Evolutionary conservation across 2,329 filamentous ascomycete species (phyloP), one percentile per base, ranked within the genome.

Genomic region (Fusarium decemcellulare): DNA sequence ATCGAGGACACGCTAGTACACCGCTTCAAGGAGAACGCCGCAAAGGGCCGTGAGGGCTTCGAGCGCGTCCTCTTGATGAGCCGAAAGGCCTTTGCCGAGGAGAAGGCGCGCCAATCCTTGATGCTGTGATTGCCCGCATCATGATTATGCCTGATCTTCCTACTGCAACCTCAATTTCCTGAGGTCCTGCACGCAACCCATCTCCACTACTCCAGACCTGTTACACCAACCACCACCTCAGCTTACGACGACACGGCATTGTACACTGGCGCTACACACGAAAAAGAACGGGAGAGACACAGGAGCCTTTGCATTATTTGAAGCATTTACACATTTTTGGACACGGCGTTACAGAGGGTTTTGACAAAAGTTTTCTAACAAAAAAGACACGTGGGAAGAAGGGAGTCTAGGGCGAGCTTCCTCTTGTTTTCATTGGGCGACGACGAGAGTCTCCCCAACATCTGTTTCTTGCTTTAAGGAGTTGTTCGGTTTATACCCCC

Each of bases 1-100:
- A 97, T 99, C 74, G 96, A 99, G 84, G 94, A 98, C 74, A 91
- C 93, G 55, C 92, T 94, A 43, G 92, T 98, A 46, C 92, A 92
- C 70, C 86, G 94, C 58, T 99, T 99, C 84, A 88, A 90, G 72
- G 94, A 99, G 81, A 99, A 99, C 77, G 95, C 96, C 27, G 86
- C 87, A 72, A 95, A 93, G 82, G 96, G 96, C 70, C 91, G 92
- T 70, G 95, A 98, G 81, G 96, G 96, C 2, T 99, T 99, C 78
- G 96, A 99, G 84, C 90, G 92, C 67, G 96, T 99, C 9, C 87
- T 99, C 34, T 93, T 94, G 78, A 97, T 97, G 91, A 97, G 94
- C 81, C 86, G 95, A 72, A 89, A 93, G 77, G 95, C 95, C 1
- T 98, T 98, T 77, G 92, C 93, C 60, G 93, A 98, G 85, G 94